These are phyloP conservation scores for Antitrichia curtipendula DNA, from an alignment of 225 moss, liverwort and hornwort species.

Conservation along the genomic window DNA sequence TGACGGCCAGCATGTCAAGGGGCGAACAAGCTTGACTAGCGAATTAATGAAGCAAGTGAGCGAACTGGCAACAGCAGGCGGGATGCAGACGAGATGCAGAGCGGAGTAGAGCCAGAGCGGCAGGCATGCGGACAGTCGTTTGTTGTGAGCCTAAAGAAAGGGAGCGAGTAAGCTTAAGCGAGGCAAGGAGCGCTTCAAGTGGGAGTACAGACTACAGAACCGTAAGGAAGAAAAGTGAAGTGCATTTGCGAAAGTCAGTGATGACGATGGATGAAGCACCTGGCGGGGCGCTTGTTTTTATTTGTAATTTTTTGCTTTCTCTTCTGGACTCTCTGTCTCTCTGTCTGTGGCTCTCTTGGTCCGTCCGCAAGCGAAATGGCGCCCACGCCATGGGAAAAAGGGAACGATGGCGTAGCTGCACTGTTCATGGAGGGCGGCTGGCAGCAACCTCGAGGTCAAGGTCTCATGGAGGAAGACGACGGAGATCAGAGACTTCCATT, in stretches of 20 bases:
- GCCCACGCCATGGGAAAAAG: neutral
- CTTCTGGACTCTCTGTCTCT: neutral
- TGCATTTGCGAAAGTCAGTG: neutral
- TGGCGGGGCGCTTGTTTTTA: neutral
- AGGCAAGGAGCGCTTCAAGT: neutral
- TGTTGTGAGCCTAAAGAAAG: neutral
- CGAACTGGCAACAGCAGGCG: conserved; percentile 1
- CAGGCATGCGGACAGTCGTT: neutral
- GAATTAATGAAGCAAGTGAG: conserved; percentile 22
- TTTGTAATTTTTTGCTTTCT: neutral
- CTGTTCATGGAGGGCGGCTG: neutral
- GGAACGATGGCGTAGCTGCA: neutral
- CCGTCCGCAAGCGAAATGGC: neutral
- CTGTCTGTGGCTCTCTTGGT: neutral
- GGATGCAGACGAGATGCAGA: neutral
- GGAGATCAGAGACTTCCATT: neutral
- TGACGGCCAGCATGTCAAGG: conserved; percentile 19
- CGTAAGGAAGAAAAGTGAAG: neutral
- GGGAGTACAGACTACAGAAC: neutral
- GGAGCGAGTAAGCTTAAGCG: neutral
- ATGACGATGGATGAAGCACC: neutral
- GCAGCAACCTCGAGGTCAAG: neutral
- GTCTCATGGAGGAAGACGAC: neutral
- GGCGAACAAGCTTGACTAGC: neutral
- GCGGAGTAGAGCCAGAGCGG: neutral